Conservation (phyloP, 371 early-diverging fungal species). For the Mucor indicus region DNA sequence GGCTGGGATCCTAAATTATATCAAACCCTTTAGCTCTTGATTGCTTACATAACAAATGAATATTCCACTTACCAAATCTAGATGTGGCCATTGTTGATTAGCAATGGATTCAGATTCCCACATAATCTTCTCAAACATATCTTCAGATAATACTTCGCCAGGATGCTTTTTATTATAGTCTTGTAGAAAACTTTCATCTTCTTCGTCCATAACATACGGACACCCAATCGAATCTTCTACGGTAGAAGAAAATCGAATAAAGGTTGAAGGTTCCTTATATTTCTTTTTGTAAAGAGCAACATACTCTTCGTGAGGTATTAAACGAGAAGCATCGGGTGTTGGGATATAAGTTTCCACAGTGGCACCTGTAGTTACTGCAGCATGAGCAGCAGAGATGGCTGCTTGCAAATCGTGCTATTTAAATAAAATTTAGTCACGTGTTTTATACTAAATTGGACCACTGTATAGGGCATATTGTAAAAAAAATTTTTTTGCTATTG, state of each 20-base stretch:
- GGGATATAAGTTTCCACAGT: conserved; percentile 76
- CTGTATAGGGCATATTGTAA: too few species aligned
- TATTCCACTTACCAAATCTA: conserved; percentile 44
- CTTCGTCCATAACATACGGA: conserved; percentile 86
- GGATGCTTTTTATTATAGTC: conserved; percentile 45
- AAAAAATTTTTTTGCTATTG: too few species aligned
- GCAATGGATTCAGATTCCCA: conserved; percentile 67
- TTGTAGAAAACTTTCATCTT: conserved; percentile 72
- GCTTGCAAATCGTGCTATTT: conserved; percentile 95
- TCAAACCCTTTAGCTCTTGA: too few species aligned
- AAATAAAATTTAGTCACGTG: conserved; percentile 10
- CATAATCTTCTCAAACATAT: conserved; percentile 80
- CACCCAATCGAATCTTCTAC: conserved; percentile 86
- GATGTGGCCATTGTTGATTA: conserved; percentile 53
- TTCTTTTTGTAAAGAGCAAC: conserved; percentile 61
- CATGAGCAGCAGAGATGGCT: conserved; percentile 80
- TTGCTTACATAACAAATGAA: neutral
- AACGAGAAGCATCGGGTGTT: conserved; percentile 85
- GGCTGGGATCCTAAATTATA: conserved; percentile 16
- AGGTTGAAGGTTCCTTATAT: conserved; percentile 73
- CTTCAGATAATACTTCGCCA: conserved; percentile 58
- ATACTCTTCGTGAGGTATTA: conserved; percentile 55
- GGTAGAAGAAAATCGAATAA: conserved; percentile 83
- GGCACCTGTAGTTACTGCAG: conserved; percentile 63
- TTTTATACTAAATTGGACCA: too few species aligned